Base-by-base conservation (phyloP, 139 green algal species). In the Diplosphaera chodatii region DNA sequence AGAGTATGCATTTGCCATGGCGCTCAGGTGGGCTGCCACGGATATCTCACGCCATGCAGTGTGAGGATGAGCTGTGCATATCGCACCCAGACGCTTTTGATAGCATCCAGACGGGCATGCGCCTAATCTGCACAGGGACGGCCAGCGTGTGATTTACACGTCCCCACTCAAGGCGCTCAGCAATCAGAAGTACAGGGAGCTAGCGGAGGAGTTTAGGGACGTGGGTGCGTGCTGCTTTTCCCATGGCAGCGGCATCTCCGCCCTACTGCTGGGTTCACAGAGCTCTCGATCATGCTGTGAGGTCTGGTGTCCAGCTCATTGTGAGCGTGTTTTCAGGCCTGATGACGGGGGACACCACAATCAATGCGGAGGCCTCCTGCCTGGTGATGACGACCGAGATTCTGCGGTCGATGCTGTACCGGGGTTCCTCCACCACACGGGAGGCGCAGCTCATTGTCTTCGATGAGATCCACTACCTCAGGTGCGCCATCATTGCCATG, bases 371-470 rank as follows among this genome's bases (percentile, higher is more conserved):
- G 40, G 89, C 90, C 3, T 72, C 71, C 1, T 94, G 86, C 82
- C 76, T 96, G 30, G 91, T 96, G 32, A 96, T 96, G 90, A 96
- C 90, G 2, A 96, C 90, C 21, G 90, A 96, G 77, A 96, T 96
- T 69, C 76, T 96, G 55, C 79, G 90, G 1, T 83, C 67, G 63
- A 96, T 96, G 90, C 80, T 96, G 20, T 96, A 96, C 74, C 77
- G 80, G 13, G 90, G 90, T 22, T 83, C 78, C 4, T 87, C 94
- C 40, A 68, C 87, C 23, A 78, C 94, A n/a, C 70, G 85, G 4
- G 86, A 96, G 74, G 69, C 71, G 13, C 62, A 70, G 23, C 77
- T 89, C 34, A 34, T 90, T 0, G 76, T 91, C 37, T 91, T 84
- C 70, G 84, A 90, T 63, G 80, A 67, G 40, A 87, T 90, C 69